A percentile compares a stretch with the other conserved stretches of the same genome.
These are phyloP conservation scores for Kregervanrija pseudodelftensis DNA, from an alignment of 805 yeast genomes.

Conservation along the genomic window DNA sequence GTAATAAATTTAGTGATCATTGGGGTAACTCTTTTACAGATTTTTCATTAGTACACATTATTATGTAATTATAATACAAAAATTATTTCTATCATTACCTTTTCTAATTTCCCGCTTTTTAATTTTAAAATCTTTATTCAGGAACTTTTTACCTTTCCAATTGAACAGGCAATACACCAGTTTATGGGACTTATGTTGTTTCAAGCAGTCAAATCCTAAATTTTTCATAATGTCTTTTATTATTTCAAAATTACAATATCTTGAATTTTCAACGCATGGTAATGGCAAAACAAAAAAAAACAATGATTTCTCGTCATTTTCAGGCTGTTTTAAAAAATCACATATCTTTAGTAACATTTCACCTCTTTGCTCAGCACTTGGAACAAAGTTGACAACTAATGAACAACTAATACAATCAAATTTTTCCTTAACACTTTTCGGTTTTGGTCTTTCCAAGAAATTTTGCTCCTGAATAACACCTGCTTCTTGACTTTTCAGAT, in stretches of 20 bases:
- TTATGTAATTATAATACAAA: conserved; percentile 39
- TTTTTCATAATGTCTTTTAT: conserved; percentile 35
- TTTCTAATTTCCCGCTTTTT: conserved; percentile 44
- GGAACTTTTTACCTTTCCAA: conserved; percentile 31
- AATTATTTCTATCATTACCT: conserved; percentile 64
- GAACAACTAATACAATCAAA: conserved; percentile 76
- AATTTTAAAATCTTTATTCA: conserved; percentile 13
- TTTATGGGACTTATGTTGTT: conserved; percentile 57
- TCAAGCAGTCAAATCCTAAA: conserved; percentile 50
- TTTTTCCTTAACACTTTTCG: conserved; percentile 35
- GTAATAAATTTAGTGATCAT: conserved; percentile 2
- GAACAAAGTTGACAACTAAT: conserved; percentile 82
- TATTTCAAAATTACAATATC: conserved; percentile 45
- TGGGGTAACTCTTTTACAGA: conserved; percentile 26
- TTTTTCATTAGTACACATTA: conserved; percentile 12
- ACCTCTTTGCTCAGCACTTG: conserved; percentile 64
- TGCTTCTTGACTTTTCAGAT: conserved; percentile 72
- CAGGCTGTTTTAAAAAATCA: conserved; percentile 41
- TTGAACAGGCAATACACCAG: conserved; percentile 65
- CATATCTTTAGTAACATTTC: conserved; percentile 62
- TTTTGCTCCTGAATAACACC: conserved; percentile 63
- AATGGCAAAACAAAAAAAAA: conserved; percentile 80
- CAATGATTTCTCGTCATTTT: conserved; percentile 22
- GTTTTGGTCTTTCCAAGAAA: conserved; percentile 71
- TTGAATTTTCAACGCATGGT: conserved; percentile 78